Percentiles rank a stretch among this genome's conserved stretches.
Evolutionary conservation across 805 yeast genomes (phyloP).

Genomic region (Saccharomycopsis selenospora): DNA sequence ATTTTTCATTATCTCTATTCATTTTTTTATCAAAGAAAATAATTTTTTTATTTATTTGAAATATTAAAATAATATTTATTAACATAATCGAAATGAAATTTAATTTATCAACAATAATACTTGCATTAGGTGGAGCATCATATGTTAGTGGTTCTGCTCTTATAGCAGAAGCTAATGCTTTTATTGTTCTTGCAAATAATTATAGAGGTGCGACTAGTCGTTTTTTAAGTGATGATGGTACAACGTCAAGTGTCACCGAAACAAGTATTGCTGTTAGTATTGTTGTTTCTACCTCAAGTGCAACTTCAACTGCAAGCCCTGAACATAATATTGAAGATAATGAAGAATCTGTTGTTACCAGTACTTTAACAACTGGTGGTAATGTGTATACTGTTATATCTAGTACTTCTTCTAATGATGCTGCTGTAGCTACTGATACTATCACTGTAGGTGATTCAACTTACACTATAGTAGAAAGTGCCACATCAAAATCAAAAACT

Average conservation of each 20-base stretch:
- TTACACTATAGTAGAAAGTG: too few species aligned
- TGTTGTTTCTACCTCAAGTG: background rate
- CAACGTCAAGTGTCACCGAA: background rate
- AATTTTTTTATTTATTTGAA: too few species aligned
- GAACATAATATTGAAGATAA: conserved; percentile 1
- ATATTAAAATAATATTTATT: too few species aligned
- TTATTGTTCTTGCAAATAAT: background rate
- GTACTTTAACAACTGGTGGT: background rate
- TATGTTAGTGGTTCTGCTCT: background rate
- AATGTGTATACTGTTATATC: background rate
- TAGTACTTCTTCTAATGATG: background rate
- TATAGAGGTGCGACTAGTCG: background rate
- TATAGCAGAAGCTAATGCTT: background rate
- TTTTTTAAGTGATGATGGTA: background rate
- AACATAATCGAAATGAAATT: background rate
- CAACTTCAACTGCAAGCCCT: background rate
- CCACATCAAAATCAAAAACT: background rate
- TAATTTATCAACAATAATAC: background rate
- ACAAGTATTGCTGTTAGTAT: background rate
- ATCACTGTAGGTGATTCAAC: too few species aligned
- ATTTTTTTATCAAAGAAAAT: too few species aligned
- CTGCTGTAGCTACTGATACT: too few species aligned
- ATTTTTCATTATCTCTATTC: background rate
- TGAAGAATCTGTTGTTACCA: background rate
- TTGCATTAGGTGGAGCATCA: background rate